Conservation (phyloP, 139 green algal species). For the Dunaliella sp. region DNA sequence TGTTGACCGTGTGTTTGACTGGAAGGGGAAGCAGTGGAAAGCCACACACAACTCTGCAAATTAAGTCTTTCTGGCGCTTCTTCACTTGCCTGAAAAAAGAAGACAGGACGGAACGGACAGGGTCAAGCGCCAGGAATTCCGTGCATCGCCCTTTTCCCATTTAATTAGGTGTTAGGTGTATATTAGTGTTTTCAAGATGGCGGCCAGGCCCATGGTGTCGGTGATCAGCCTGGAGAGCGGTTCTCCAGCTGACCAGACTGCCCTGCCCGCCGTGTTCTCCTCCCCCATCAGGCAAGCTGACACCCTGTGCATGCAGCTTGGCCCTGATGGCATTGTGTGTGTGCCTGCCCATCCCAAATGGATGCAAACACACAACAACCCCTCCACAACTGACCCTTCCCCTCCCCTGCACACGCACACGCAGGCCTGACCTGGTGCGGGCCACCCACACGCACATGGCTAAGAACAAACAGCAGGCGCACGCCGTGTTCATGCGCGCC, state of each 20-base stretch:
- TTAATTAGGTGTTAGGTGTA: no score
- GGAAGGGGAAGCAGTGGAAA: no score
- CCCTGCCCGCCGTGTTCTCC: conserved; percentile 88
- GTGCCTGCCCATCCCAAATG: not conserved
- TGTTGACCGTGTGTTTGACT: no score
- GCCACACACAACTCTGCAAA: no score
- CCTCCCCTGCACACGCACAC: conserved; percentile 20
- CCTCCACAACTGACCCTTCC: not conserved
- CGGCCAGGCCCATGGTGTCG: conserved; percentile 81
- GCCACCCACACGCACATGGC: conserved; percentile 90
- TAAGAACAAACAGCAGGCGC: conserved; percentile 98
- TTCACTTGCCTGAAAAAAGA: no score
- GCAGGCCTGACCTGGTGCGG: conserved; percentile 82
- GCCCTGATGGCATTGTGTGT: not conserved
- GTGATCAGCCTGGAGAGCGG: conserved; percentile 75
- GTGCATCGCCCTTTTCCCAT: no score
- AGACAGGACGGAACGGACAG: no score
- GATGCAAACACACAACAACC: not conserved
- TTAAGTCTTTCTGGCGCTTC: no score
- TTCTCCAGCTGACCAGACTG: conserved; percentile 63
- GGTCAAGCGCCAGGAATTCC: no score
- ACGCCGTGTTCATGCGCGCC: conserved; percentile 89
- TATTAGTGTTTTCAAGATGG: no score
- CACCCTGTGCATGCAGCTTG: not conserved
- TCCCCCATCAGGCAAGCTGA: conserved; percentile 72